These are phyloP conservation scores for Trametes meyenii DNA, from an alignment of 768 basidiomycete species.

Conservation along the genomic window DNA sequence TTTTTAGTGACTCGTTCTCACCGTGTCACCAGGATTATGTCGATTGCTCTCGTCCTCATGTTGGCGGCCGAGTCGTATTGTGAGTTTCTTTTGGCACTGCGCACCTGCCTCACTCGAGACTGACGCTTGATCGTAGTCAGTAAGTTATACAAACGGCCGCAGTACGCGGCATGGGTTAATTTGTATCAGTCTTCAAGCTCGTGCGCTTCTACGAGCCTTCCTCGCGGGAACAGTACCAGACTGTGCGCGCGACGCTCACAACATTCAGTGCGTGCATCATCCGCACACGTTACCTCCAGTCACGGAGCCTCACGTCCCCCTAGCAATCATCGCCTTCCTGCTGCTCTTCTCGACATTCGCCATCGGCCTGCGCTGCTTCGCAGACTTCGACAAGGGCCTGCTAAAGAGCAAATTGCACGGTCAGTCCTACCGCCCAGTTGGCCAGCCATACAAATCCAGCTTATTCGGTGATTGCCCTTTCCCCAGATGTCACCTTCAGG, in stretches of 20 bases:
- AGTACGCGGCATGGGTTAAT: not conserved
- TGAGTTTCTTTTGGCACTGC: slow-evolving; percentile 40
- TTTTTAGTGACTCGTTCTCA: not conserved
- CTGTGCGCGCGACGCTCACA: slow-evolving; percentile 81
- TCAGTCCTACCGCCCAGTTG: slow-evolving; percentile 50
- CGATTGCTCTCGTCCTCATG: slow-evolving; percentile 73
- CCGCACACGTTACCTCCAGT: not conserved
- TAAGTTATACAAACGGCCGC: slow-evolving; percentile 14
- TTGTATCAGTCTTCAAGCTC: slow-evolving; percentile 73
- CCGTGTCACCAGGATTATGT: slow-evolving; percentile 61
- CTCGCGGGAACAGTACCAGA: slow-evolving; percentile 55
- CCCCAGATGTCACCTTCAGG: slow-evolving; percentile 50
- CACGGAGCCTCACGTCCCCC: not conserved
- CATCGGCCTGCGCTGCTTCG: slow-evolving; percentile 77
- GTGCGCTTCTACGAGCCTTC: slow-evolving; percentile 75
- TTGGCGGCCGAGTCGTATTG: slow-evolving; percentile 76
- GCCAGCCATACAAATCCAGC: slow-evolving; percentile 31
- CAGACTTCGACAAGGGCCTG: slow-evolving; percentile 83
- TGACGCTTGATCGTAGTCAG: slow-evolving; percentile 26
- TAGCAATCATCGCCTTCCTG: slow-evolving; percentile 78
- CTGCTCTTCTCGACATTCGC: slow-evolving; percentile 74
- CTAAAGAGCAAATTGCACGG: slow-evolving; percentile 71
- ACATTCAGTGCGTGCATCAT: slow-evolving; percentile 66
- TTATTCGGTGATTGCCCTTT: slow-evolving; percentile 43
- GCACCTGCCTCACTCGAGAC: not conserved